Evolutionary conservation across 768 basidiomycete genomes (phyloP), one percentile per base, ranked within the genome.

Genomic region (Lentinula lateritia): DNA sequence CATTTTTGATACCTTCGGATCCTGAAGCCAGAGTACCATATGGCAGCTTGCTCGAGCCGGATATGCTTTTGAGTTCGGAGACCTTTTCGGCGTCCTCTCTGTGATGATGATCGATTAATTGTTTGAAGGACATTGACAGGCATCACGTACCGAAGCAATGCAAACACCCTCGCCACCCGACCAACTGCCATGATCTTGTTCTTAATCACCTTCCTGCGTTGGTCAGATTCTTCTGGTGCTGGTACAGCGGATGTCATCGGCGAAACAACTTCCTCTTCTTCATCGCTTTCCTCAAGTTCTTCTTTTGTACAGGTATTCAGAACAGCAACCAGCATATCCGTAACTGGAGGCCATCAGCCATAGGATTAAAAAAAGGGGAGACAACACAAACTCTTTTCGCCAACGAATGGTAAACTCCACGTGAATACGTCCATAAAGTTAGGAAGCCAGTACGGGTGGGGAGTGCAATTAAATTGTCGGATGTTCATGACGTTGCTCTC

Each of bases 341-440:
- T 95, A 75, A 99, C 96, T 98, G 62, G n/a, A 20, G 9, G 10
- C 12, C 41, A 38, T 57, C 13, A 57, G 55, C 32, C 6, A 28
- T 12, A 15, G 46, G 12, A 46, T 23, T n/a, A 10, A 8, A 3
- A 5, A 10, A 28, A 2, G 9, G 18, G 36, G 38, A 43, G 15
- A 13, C 38, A 78, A 85, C 65, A 23, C 23, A 20, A 67, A 93
- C 96, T 98, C 77, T 99, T 98, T 74, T 95, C 92, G 64, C 95
- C 97, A 6, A 99, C 97, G 69, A 98, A 98, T 0, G 97, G 97
- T 62, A 99, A 74, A 79, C 90, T 92, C 97, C 97, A 99, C 0
- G 97, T 98, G 71, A 99, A 99, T 23, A 95, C 95, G 68, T 98
- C 96, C 95, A 98, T 98, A 70, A 99, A 99, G 74, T 99, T 99